Conservation (phyloP, 2,329 filamentous ascomycete species). For the Pseudomassariella vexata region DNA sequence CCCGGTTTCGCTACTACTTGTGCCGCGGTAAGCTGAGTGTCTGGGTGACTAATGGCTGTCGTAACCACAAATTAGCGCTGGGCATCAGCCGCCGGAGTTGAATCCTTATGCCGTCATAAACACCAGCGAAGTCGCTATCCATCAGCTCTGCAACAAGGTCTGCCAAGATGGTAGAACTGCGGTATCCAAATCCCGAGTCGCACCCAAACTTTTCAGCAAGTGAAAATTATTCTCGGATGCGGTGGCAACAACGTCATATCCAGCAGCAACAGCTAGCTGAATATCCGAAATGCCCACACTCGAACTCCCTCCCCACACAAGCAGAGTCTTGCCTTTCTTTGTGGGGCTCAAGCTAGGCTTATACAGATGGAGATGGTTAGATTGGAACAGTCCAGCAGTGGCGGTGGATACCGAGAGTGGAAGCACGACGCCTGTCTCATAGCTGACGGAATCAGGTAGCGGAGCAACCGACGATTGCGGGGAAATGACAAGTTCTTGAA, state of each 20-base stretch:
- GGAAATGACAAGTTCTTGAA: conserved; percentile 8
- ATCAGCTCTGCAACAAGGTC: too few relatives aligned
- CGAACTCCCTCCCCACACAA: conserved; percentile 41
- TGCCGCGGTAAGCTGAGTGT: too few relatives aligned
- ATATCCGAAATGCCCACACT: conserved; percentile 32
- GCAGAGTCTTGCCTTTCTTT: conserved; percentile 14
- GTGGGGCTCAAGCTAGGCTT: not conserved
- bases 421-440: conserved; percentile 9
- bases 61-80: too few relatives aligned
- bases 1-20: too few relatives aligned
- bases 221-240: conserved; percentile 28
- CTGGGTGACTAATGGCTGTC: too few relatives aligned
- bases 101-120: too few relatives aligned
- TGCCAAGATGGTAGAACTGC: too few relatives aligned
- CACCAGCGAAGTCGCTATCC: too few relatives aligned
- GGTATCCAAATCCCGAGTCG: too few relatives aligned
- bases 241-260: conserved; percentile 30
- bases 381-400: conserved; percentile 8
- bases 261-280: conserved; percentile 30
- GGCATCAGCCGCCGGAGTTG: too few relatives aligned
- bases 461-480: not conserved
- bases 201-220: too few relatives aligned
- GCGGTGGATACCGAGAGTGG: conserved; percentile 13
- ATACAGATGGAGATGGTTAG: conserved; percentile 1
- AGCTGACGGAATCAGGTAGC: conserved; percentile 10